phyloP scores from a whole-genome alignment of 768 basidiomycete genomes.

The Lentinula edodes region DNA sequence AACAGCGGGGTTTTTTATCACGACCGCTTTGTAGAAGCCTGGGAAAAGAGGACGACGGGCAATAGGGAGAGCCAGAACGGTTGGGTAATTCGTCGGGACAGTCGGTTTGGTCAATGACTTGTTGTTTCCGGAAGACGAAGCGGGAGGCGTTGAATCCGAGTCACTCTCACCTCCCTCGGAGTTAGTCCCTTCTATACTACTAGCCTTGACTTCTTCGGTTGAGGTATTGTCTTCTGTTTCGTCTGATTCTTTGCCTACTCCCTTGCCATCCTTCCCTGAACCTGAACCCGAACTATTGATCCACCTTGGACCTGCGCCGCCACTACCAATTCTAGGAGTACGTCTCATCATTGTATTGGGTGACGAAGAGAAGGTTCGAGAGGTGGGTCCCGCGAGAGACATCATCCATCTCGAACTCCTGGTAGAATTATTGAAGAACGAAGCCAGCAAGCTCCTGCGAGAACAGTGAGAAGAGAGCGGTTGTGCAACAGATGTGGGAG shows the following conservation, averaged over 20 bases:
- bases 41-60: constrained; percentile 94
- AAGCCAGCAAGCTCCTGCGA: not conserved
- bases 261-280: constrained; percentile 3
- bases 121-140: constrained; percentile 25
- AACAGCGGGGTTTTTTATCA: constrained; percentile 85
- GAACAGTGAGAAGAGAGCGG: not conserved
- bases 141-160: not conserved
- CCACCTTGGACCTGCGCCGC: constrained; percentile 5
- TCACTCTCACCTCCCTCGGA: not conserved
- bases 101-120: constrained; percentile 77
- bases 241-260: not conserved
- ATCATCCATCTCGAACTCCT: constrained; percentile 6
- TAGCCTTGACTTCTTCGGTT: not conserved
- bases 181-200: not conserved
- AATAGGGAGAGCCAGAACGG: constrained; percentile 92
- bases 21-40: constrained; percentile 97
- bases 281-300: constrained; percentile 5
- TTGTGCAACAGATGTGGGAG: not conserved
- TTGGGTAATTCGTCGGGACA: constrained; percentile 88
- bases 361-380: constrained; percentile 2
- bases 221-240: not conserved
- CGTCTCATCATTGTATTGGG: not conserved
- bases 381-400: not conserved
- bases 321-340: not conserved
- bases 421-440: not conserved